Evolutionary conservation across 208 protist species (phyloP).

Genomic region (Leptomonas pyrrhocoris): DNA sequence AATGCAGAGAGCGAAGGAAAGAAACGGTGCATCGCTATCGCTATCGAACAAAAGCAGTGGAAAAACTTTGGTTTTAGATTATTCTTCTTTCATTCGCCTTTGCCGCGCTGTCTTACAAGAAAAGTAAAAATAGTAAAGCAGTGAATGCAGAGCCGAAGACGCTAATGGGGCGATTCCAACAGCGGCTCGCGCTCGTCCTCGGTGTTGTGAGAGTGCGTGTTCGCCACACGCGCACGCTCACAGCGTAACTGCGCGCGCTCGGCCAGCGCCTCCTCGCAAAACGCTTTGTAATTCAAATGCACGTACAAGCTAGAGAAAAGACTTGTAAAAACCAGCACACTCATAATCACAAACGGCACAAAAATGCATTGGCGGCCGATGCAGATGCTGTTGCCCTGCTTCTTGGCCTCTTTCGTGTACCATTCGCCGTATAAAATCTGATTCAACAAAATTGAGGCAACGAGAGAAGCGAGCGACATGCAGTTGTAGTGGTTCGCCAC

Average conservation of each 20-base stretch:
- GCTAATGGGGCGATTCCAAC: constrained; percentile 1
- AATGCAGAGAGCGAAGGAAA: too few relatives aligned
- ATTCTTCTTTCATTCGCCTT: too few relatives aligned
- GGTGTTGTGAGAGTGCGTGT: background rate
- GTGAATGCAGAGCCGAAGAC: too few relatives aligned
- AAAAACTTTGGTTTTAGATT: too few relatives aligned
- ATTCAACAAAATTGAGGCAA: constrained; percentile 67
- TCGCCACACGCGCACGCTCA: constrained; percentile 2
- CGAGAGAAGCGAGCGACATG: constrained; percentile 52
- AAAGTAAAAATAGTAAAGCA: too few relatives aligned
- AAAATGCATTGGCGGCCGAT: constrained; percentile 61
- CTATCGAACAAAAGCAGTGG: too few relatives aligned
- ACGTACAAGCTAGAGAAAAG: constrained; percentile 58
- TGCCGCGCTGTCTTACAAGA: too few relatives aligned
- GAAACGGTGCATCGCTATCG: too few relatives aligned
- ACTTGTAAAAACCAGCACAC: constrained; percentile 36
- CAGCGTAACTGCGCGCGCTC: constrained; percentile 16
- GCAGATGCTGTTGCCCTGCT: constrained; percentile 61
- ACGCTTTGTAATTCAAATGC: constrained; percentile 52
- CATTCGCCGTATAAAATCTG: constrained; percentile 71
- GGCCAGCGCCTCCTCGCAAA: constrained; percentile 36
- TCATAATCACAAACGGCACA: constrained; percentile 64
- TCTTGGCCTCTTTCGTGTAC: constrained; percentile 67
- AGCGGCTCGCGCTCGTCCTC: constrained; percentile 11
- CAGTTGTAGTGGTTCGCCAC: constrained; percentile 85